Base-by-base conservation (phyloP, 306 rosid species). In the Cucumis melo region DNA sequence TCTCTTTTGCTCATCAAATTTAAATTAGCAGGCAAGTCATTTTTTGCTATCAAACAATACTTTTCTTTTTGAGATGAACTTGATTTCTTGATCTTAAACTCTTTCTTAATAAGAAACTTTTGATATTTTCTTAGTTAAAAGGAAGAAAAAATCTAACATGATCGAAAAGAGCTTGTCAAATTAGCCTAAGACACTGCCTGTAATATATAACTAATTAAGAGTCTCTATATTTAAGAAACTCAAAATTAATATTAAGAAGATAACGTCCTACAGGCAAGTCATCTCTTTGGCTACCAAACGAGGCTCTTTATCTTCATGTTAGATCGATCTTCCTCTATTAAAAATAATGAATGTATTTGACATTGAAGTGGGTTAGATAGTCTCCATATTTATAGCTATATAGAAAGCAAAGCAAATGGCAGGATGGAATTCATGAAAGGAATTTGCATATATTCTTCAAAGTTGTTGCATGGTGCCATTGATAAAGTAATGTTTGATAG, bases 171-270 rank as follows among this genome's bases (percentile, higher is more conserved):
- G 72, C 20, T 72, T 72, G 54, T 81, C 73, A 72, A 56, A 2
- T 77, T 23, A 81, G 85, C 81, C 81, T 38, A 32, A 73, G 82
- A 53, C 57, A 51, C 77, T 73, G 81, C 86, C 59, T 80, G 59
- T 54, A 13, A 24, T 59, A 27, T 27, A 24, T 59, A 5, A 13
- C 19, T 59, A 59, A 59, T 59, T 27, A 11, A 24, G 65, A 59
- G 65, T 59, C 14, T 59, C 10, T 13, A 14, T 13, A 14, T 12
- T 27, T 27, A 27, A 60, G 66, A 60, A 60, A 60, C 41, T 14
- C 39, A 7, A 59, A 66, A 36, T 19, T 32, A 32, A 32, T 66
- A 39, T 66, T n/a, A 66, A 60, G n/a, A 32, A 14, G 19, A 29
- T 60, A 60, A 60, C 19, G 13, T 1, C 34, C 19, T 4, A 63